A percentile compares a stretch with the other conserved stretches of the same genome.
These are phyloP conservation scores for Backusella luteola DNA, from an alignment of 192 early-diverging fungal genomes.

Conservation along the genomic window DNA sequence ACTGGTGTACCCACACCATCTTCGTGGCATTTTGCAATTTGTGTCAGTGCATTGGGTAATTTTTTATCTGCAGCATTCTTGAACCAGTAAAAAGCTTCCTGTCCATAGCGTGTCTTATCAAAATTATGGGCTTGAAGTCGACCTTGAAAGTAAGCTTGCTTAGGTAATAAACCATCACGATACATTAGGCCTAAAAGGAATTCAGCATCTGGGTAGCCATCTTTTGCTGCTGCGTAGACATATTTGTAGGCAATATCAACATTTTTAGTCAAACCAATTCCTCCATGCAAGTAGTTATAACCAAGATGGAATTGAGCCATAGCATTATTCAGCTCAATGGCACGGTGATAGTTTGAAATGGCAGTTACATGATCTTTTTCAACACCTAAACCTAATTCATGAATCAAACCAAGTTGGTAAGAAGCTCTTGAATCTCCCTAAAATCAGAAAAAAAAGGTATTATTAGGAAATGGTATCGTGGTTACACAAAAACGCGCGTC, in stretches of 20 bases:
- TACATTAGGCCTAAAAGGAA: conserved; percentile 34
- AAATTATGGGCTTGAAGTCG: neutral
- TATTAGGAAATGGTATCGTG: neutral
- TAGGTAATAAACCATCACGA: neutral
- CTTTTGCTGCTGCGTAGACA: conserved; percentile 15
- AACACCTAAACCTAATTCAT: conserved; percentile 30
- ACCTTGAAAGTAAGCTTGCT: neutral
- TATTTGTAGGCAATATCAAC: conserved; percentile 14
- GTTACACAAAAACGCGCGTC: neutral
- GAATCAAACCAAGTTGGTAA: conserved; percentile 32
- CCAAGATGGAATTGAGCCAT: conserved; percentile 32
- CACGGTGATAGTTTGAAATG: conserved; percentile 23
- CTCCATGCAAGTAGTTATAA: conserved; percentile 25
- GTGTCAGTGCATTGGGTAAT: conserved; percentile 21
- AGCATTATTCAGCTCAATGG: conserved; percentile 22
- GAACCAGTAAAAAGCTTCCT: conserved; percentile 36
- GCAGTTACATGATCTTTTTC: conserved; percentile 25
- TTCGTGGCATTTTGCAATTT: conserved; percentile 36
- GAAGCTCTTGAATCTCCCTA: conserved; percentile 28
- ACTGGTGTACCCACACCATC: conserved; percentile 31
- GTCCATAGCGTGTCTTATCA: conserved; percentile 11
- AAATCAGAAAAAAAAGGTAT: neutral
- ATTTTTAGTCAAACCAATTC: conserved; percentile 27
- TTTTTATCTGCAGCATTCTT: conserved; percentile 35
- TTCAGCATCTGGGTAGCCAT: conserved; percentile 28